Base-by-base conservation (phyloP, 345 rosid genomes). In the Anastatica hierochuntica region DNA sequence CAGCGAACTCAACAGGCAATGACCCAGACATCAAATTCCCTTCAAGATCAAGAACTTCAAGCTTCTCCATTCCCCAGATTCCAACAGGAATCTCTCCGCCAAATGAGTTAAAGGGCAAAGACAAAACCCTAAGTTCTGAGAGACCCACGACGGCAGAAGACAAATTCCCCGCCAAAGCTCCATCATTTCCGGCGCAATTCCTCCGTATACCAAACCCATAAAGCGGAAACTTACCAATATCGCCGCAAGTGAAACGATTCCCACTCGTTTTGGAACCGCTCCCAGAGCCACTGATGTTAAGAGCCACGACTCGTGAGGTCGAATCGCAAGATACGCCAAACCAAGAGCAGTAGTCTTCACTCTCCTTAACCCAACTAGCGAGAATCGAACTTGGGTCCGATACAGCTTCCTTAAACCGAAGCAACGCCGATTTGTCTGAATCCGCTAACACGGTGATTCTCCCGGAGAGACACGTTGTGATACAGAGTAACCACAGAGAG, bases 41-140 rank as follows among this genome's bases (percentile, higher is more conserved):
- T 60, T 90, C 97, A 13, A 90, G 79, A 82, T 90, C 97, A 74
- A 90, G 77, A 45, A 90, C 82, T 63, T 83, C 86, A 37, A 90
- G 70, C 71, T 80, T 86, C 59, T 76, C 69, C 94, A 90, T 78
- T 6, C 62, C 74, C 94, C 94, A 86, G 20, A 90, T 69, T 67
- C 76, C 90, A 15, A 41, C 16, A 35, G 95, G 90, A 61, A 90
- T 68, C 58, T 70, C 79, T 65, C 90, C 94, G 27, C 8, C 11
- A 47, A 90, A 72, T 31, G 83, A 78, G 74, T 86, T 80, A 13
- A 86, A 90, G 5, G 94, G 95, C 27, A 90, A 68, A 14, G 97
- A 85, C 31, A 86, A 62, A 55, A 90, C 73, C 67, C 78, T 80
- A 45, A 90, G 84, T 42, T 80, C 79, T 31, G 77, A 71, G 18